Evolutionary conservation across 2,329 filamentous ascomycete species (phyloP).

Genomic region (Dactylellina haptotyla): DNA sequence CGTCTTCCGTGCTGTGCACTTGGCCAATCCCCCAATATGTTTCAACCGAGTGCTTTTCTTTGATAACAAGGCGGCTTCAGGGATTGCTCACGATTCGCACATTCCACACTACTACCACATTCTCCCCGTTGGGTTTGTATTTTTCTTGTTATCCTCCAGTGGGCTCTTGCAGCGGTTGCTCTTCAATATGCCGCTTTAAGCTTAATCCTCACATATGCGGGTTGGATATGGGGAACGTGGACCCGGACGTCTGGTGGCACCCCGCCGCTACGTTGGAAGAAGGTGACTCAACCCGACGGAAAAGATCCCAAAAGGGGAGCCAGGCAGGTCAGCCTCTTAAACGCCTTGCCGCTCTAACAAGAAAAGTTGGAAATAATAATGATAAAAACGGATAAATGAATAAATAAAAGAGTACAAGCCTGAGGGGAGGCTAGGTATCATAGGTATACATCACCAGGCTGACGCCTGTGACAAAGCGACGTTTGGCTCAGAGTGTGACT

Average conservation of each 20-base stretch:
- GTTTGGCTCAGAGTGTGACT: no score
- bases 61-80: slow-evolving; percentile 17
- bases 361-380: neutral
- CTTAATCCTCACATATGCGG: slow-evolving; percentile 12
- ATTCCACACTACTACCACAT: neutral
- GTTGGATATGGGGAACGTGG: slow-evolving; percentile 12
- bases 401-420: neutral
- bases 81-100: slow-evolving; percentile 18
- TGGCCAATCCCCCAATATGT: no score
- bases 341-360: slow-evolving; percentile 30
- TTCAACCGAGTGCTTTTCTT: no score
- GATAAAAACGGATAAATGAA: neutral
- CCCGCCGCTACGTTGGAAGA: neutral
- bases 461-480: slow-evolving; percentile 17
- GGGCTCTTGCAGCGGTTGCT: neutral
- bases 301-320: neutral
- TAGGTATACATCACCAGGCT: slow-evolving; percentile 32
- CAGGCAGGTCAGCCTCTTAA: slow-evolving; percentile 33
- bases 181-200: slow-evolving; percentile 31
- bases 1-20: neutral
- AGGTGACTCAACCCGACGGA: slow-evolving; percentile 26
- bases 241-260: neutral
- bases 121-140: neutral
- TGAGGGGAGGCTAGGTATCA: neutral
- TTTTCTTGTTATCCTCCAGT: neutral